Evolutionary conservation across 2,329 filamentous ascomycete species (phyloP), one percentile per base, ranked within the genome.

Genomic region (Chrysosporium queenslandicum): DNA sequence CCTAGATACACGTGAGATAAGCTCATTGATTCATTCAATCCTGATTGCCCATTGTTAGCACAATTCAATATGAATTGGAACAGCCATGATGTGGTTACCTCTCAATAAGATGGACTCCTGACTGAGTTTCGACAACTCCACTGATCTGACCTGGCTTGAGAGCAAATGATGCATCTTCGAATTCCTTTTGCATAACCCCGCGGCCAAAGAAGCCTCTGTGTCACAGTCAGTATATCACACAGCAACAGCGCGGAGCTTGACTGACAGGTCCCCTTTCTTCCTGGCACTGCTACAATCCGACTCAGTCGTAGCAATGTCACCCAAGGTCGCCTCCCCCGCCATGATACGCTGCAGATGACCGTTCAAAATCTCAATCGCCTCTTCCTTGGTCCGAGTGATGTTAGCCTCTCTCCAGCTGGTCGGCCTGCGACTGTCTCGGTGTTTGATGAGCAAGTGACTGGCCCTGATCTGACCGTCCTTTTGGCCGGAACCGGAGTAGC

Each of bases 101-200:
- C 74, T 97, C 86, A 71, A 98, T 98, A 71, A 98, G 76, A 73
- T 98, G 92, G 64, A 97, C 75, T 0, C 92, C 92, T 49, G 90
- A 96, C 46, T 89, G 90, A 36, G 92, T 96, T 71, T 95, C 86
- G 11, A 97, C 85, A 34, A 96, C 77, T 43, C 79, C 77, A 71
- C 90, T 96, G 64, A 97, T 82, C 71, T 96, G 81, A 30, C 89
- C 90, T 1, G 85, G 83, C 69, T 90, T 79, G 52, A 98, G 76
- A n/a, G 79, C 83, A 72, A 98, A 98, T 1, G 92, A 86, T 3
- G 90, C 90, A 53, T 96, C 88, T 72, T 98, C 92, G 65, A 98
- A 98, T 71, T 96, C 91, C 74, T 90, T 91, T 69, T 98, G 92
- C 92, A 98, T 98, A 64, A 97, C 91, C 25, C 89, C 88, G 63